Conservation (phyloP, 2,329 filamentous ascomycete genomes). For the Byssothecium circinans region DNA sequence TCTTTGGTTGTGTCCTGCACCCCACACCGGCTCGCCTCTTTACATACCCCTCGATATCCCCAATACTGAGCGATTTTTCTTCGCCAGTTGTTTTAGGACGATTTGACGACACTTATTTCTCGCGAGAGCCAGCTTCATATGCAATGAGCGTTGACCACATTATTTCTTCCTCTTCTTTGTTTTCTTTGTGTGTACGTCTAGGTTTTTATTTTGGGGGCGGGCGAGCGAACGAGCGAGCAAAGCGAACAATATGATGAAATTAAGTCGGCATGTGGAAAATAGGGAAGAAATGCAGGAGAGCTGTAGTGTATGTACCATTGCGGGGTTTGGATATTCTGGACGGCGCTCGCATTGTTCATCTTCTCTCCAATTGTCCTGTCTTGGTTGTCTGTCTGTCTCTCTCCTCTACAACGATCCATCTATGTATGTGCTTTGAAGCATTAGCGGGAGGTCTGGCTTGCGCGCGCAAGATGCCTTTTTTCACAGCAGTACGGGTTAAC, state of each 20-base stretch:
- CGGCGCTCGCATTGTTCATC: not conserved
- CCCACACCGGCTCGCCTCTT: conserved; percentile 9
- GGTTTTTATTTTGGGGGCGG: not conserved
- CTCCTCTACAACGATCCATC: not conserved
- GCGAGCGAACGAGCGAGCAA: no score
- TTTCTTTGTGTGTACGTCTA: not conserved
- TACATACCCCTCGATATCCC: conserved; percentile 34
- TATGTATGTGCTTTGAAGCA: not conserved
- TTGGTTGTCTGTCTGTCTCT: not conserved
- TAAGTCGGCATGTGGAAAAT: not conserved
- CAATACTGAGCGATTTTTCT: conserved; percentile 16
- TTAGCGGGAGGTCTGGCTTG: not conserved
- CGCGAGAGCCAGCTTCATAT: not conserved
- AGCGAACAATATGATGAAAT: not conserved
- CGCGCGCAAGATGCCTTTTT: no score
- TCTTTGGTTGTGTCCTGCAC: not conserved
- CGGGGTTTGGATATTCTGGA: no score
- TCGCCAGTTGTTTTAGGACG: conserved; percentile 17
- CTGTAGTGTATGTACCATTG: no score
- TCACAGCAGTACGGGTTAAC: no score
- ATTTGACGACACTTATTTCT: conserved; percentile 23
- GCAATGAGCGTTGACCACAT: not conserved
- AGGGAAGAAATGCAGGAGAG: not conserved
- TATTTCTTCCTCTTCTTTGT: not conserved
- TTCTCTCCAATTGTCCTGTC: not conserved